These are phyloP conservation scores for Blastocystis sp. DNA, from an alignment of 352 stramenopile genomes.

Conservation along the genomic window DNA sequence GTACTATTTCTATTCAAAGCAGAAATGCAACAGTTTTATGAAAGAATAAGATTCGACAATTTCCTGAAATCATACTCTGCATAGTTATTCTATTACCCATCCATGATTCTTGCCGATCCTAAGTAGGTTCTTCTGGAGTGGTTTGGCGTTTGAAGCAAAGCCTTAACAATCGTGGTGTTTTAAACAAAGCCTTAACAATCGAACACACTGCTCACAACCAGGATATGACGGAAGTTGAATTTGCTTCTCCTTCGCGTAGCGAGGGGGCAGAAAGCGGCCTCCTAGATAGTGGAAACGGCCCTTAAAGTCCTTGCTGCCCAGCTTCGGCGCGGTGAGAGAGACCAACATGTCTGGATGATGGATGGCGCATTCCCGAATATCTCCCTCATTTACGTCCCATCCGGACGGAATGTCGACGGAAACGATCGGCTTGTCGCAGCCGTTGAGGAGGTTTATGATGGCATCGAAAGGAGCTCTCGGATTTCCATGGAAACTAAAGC, in stretches of 20 bases:
- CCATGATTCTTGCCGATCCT: no score
- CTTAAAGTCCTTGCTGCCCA: slow-evolving; percentile 78
- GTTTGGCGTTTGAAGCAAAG: not conserved
- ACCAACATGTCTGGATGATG: slow-evolving; percentile 85
- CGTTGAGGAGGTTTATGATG: slow-evolving; percentile 69
- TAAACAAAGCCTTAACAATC: not conserved
- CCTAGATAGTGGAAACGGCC: slow-evolving; percentile 87
- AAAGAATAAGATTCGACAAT: no score
- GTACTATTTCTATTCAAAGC: no score
- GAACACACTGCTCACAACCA: not conserved
- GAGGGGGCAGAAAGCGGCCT: slow-evolving; percentile 83
- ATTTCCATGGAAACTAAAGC: slow-evolving; percentile 86
- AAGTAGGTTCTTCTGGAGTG: no score
- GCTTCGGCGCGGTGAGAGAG: slow-evolving; percentile 92
- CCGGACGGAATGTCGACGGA: slow-evolving; percentile 95
- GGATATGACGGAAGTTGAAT: slow-evolving; percentile 65
- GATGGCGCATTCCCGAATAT: slow-evolving; percentile 69
- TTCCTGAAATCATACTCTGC: no score
- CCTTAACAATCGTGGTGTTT: not conserved
- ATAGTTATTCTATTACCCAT: no score
- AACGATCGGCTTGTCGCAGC: slow-evolving; percentile 73
- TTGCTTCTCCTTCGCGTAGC: slow-evolving; percentile 70
- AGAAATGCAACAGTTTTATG: no score
- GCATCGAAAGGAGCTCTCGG: slow-evolving; percentile 80
- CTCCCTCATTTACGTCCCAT: slow-evolving; percentile 86